A percentile compares a stretch with the other conserved stretches of the same genome.
These are phyloP conservation scores for Cladophialophora psammophila DNA, from an alignment of 2,329 filamentous ascomycete genomes.

Conservation along the genomic window DNA sequence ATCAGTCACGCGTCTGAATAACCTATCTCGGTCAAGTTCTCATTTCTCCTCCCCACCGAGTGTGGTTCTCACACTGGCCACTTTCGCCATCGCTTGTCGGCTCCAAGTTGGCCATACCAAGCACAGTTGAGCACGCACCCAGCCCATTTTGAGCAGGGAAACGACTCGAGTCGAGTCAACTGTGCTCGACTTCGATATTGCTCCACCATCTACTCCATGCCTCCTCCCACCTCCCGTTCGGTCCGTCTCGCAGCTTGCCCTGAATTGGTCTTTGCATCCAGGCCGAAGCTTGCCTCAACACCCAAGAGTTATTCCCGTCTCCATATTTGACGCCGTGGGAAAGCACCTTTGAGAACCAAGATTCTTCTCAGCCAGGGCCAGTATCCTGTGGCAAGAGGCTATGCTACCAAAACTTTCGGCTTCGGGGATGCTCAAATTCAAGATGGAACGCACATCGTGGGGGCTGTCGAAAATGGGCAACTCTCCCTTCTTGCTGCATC, in stretches of 20 bases:
- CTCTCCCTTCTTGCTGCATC: conserved; percentile 14
- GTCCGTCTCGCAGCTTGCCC: conserved; percentile 24
- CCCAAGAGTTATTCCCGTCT: conserved; percentile 8
- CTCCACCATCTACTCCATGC: neutral
- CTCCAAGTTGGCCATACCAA: neutral
- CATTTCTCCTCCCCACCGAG: neutral
- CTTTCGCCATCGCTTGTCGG: neutral
- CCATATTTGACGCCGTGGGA: conserved; percentile 13
- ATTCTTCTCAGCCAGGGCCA: neutral
- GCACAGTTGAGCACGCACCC: neutral
- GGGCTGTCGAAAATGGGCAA: neutral
- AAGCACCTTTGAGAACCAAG: neutral
- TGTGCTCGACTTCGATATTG: conserved; percentile 3
- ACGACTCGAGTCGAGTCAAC: conserved; percentile 6
- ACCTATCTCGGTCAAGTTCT: neutral
- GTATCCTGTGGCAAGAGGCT: neutral
- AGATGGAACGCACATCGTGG: neutral
- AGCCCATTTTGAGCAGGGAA: neutral
- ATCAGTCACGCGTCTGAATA: neutral
- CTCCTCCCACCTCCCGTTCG: conserved; percentile 17
- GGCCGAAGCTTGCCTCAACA: neutral
- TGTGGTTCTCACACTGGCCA: neutral
- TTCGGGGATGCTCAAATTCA: neutral
- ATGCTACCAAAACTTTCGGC: neutral
- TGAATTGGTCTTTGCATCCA: conserved; percentile 14